Evolutionary conservation across 148 eudicot species (phyloP), one percentile per base, ranked within the genome.

Genomic region (Vaccinium darrowii): DNA sequence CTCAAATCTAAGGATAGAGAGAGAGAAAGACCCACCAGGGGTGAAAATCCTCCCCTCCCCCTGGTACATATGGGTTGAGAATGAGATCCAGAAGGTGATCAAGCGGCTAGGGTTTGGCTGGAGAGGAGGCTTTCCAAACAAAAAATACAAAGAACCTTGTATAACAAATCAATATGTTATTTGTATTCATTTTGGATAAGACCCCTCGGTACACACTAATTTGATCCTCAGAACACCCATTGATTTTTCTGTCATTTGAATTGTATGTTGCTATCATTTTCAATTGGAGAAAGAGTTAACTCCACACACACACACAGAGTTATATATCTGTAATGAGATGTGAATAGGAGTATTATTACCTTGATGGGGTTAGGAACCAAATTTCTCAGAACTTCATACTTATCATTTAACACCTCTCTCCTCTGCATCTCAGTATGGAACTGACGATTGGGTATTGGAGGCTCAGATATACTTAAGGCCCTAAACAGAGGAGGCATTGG

Each of bases 351-450:
- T 43, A 43, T 43, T 43, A 96, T 43, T 5, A 96, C 98, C 99
- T 96, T 96, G 71, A 91, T 89, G 36, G 94, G 91, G 27, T 84
- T 90, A 15, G 99, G 98, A 58, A 94, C 90, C 82, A 96, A 90
- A 8, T 74, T 81, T 87, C 87, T 93, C 63, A 96, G 89, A 79
- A 76, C 88, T 27, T 81, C 39, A 82, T 80, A 96, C 86, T 91
- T 91, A 43, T 86, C 92, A 87, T 88, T 91, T 84, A 93, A 88
- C n/a, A 91, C 90, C 18, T 85, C 90, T 85, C 99, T 93, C 80
- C 98, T 91, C 79, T 93, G 93, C 84, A 88, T 88, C 75, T 96
- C 99, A 85, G 97, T 94, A 15, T 90, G 92, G 81, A 91, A 92
- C 83, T 89, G 92, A 76, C 92, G 81, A 23, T n/a, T 92, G 19